Conservation (phyloP, 192 early-diverging fungal genomes). For the Dimargaris xerosporica region DNA sequence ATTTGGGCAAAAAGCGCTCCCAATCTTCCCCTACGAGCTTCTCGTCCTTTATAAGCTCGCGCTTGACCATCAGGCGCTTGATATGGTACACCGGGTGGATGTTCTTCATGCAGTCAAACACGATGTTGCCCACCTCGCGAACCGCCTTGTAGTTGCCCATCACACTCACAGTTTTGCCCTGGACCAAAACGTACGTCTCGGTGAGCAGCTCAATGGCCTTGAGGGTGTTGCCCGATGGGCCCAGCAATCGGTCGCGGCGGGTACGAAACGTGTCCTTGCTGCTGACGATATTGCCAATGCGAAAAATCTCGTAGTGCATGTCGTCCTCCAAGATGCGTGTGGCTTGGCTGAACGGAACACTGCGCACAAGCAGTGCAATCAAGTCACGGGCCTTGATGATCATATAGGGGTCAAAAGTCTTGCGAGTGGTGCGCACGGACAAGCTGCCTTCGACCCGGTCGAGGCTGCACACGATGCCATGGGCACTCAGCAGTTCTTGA, state of each 20-base stretch:
- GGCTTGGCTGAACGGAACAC: conserved; percentile 87
- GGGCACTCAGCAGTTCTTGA: conserved; percentile 41
- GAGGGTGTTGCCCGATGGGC: conserved; percentile 88
- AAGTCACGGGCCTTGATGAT: conserved; percentile 90
- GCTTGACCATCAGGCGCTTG: conserved; percentile 97
- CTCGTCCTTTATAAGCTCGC: conserved; percentile 92
- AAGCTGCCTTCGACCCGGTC: conserved; percentile 95
- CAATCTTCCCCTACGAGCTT: conserved; percentile 86
- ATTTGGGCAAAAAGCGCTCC: conserved; percentile 94
- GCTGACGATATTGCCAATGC: conserved; percentile 85
- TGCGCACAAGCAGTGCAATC: conserved; percentile 84
- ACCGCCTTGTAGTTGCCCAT: conserved; percentile 88
- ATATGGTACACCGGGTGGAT: conserved; percentile 99
- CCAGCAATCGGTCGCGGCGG: conserved; percentile 83
- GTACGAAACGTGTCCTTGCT: conserved; percentile 99
- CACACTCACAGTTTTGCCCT: conserved; percentile 88
- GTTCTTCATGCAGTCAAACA: conserved; percentile 97
- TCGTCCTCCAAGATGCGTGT: conserved; percentile 87
- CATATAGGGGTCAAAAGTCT: conserved; percentile 88
- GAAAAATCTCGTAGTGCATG: conserved; percentile 85
- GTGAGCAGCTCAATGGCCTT: conserved; percentile 96
- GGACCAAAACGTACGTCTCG: conserved; percentile 92
- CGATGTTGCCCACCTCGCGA: conserved; percentile 74
- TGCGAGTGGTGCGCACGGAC: conserved; percentile 93
- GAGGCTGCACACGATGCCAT: conserved; percentile 77